Evolutionary conservation across 2,329 filamentous ascomycete genomes (phyloP).

Genomic region (Claviceps sp.): DNA sequence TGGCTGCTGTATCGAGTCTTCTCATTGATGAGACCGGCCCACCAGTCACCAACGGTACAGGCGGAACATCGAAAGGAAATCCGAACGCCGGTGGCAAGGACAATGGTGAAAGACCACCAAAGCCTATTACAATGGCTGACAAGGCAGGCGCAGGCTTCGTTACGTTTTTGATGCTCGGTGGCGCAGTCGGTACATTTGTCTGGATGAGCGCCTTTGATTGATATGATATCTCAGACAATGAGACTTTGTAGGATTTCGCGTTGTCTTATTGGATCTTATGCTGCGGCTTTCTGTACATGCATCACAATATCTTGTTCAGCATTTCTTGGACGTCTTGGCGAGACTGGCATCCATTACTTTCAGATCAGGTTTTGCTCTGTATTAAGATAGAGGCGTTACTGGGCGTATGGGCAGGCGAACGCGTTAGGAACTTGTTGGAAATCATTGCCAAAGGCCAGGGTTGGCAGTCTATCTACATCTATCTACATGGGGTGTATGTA

Average conservation of each 20-base stretch:
- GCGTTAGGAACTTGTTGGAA: too few species aligned
- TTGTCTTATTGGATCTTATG: not conserved
- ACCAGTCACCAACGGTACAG: conserved; percentile 32
- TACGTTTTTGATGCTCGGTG: conserved; percentile 29
- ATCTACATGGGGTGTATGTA: too few species aligned
- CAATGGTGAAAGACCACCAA: conserved; percentile 11
- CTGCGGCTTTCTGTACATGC: not conserved
- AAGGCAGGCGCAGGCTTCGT: conserved; percentile 35
- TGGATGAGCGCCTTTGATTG: conserved; percentile 34
- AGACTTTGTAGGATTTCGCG: not conserved
- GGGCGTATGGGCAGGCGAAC: not conserved
- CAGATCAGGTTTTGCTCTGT: not conserved
- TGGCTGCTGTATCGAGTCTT: conserved; percentile 38
- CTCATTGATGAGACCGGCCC: conserved; percentile 27
- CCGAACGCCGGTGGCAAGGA: conserved; percentile 25
- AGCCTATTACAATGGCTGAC: conserved; percentile 29
- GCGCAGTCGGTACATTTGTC: conserved; percentile 28
- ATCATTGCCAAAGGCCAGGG: too few species aligned
- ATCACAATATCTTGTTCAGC: not conserved
- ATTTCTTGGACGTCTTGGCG: not conserved
- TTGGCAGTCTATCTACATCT: too few species aligned
- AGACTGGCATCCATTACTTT: not conserved
- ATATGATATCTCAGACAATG: not conserved
- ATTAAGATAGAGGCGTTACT: not conserved
- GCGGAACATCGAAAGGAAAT: conserved; percentile 35